Percentiles rank a stretch among this genome's conserved stretches.
Conservation (phyloP, 768 basidiomycete genomes). For the Lepiota venenata region DNA sequence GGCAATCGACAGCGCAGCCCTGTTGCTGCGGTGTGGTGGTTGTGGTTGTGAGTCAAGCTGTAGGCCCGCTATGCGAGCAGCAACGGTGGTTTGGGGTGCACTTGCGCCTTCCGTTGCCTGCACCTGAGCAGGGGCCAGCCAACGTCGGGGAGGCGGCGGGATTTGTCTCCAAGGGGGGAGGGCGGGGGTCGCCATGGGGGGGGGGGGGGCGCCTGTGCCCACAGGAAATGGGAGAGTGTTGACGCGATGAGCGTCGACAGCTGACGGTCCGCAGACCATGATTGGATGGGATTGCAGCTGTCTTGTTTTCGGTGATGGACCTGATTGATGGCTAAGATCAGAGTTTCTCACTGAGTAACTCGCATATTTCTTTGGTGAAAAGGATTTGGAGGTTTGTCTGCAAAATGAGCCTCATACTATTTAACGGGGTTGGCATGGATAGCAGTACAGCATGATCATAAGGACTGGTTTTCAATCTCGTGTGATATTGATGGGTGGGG, state of each 20-base stretch:
- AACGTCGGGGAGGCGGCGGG: constrained; percentile 15
- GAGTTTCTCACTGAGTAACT: not conserved
- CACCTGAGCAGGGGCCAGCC: constrained; percentile 2
- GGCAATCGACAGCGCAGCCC: not conserved
- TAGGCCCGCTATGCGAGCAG: constrained; percentile 29
- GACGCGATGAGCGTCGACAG: no score
- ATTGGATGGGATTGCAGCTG: not conserved
- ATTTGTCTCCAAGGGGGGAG: constrained; percentile 3
- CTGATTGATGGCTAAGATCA: not conserved
- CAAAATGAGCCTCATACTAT: constrained; percentile 2
- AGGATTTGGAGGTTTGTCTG: not conserved
- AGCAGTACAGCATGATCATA: constrained; percentile 19
- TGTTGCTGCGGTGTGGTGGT: not conserved
- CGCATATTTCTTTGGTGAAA: no score
- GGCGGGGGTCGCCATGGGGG: not conserved
- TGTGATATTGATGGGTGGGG: constrained; percentile 8
- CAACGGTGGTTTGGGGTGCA: constrained; percentile 15
- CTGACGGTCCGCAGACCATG: not conserved
- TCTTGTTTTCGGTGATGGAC: not conserved
- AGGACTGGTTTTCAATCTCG: not conserved
- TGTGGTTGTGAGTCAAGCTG: constrained; percentile 10
- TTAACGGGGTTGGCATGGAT: constrained; percentile 10
- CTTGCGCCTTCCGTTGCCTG: not conserved
- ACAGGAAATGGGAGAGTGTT: no score
- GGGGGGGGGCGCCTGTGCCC: not conserved